A percentile compares a stretch with the other conserved stretches of the same genome.
Evolutionary conservation across 352 stramenopile species (phyloP).

Genomic region (Globisporangium echinulatum): DNA sequence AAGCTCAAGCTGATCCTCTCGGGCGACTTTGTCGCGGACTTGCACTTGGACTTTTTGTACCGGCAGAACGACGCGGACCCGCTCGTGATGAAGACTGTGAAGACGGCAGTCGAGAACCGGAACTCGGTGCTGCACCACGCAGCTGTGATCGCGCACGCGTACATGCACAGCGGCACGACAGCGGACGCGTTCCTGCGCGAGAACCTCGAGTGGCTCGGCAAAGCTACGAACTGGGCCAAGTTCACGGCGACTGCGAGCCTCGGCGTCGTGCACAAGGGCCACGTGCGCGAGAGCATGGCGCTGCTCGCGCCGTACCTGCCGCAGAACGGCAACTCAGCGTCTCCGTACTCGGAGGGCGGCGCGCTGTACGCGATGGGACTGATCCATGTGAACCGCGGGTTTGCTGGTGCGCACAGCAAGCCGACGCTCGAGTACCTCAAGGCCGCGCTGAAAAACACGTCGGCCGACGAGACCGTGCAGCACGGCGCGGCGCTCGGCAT

Average conservation of each 20-base stretch:
- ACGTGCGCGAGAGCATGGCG: constrained; percentile 97
- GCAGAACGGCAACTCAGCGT: constrained; percentile 76
- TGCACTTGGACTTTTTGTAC: constrained; percentile 92
- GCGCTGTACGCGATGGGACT: constrained; percentile 97
- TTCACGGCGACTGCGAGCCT: constrained; percentile 97
- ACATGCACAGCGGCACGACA: constrained; percentile 97
- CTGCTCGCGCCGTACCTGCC: constrained; percentile 97
- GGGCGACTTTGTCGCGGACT: constrained; percentile 89
- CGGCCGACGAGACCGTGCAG: constrained; percentile 95
- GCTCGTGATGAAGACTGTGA: constrained; percentile 93
- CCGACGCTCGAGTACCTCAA: constrained; percentile 83
- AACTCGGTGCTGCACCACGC: constrained; percentile 98
- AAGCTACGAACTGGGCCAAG: constrained; percentile 99
- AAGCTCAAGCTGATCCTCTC: constrained; percentile 86
- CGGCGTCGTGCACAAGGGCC: constrained; percentile 97
- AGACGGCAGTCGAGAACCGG: constrained; percentile 90
- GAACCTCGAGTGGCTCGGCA: constrained; percentile 99
- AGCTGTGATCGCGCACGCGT: constrained; percentile 94
- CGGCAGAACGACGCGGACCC: constrained; percentile 87
- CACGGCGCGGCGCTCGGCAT: constrained; percentile 97
- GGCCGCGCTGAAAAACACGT: constrained; percentile 77
- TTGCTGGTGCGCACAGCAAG: constrained; percentile 76
- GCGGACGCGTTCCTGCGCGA: constrained; percentile 97
- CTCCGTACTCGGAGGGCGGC: constrained; percentile 96
- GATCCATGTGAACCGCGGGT: constrained; percentile 96